Conservation (phyloP, 2,329 filamentous ascomycete genomes). For the Aspergillus fumigatus region DNA sequence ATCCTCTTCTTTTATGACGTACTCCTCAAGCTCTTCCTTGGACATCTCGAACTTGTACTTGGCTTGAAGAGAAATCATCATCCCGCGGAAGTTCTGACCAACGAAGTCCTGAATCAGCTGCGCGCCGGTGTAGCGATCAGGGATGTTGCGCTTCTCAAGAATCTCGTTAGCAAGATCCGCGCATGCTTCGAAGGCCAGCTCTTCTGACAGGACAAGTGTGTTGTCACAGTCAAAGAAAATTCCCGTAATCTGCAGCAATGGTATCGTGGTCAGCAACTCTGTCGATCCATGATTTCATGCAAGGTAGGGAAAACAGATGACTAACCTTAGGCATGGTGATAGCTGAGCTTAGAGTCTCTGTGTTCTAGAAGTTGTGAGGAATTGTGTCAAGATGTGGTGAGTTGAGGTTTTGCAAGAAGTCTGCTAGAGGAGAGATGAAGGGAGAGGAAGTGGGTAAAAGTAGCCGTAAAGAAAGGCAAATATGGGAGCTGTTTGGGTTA, state of each 20-base stretch:
- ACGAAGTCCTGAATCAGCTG: constrained; percentile 82
- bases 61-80: constrained; percentile 72
- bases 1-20: constrained; percentile 74
- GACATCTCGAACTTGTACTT: constrained; percentile 69
- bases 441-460: not conserved
- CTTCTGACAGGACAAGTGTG: constrained; percentile 88
- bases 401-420: not conserved
- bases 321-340: constrained; percentile 34
- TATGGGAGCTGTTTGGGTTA: not conserved
- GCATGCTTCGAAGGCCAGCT: constrained; percentile 86
- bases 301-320: constrained; percentile 1
- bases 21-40: constrained; percentile 64
- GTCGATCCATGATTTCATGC: constrained; percentile 2
- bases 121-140: constrained; percentile 69
- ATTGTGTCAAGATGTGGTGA: not conserved
- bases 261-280: constrained; percentile 11
- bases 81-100: constrained; percentile 90
- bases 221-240: constrained; percentile 76
- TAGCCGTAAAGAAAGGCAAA: not conserved
- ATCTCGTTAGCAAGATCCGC: constrained; percentile 86
- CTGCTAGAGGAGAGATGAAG: not conserved
- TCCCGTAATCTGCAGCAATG: constrained; percentile 55
- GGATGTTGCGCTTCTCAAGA: constrained; percentile 61
- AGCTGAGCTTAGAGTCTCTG: constrained; percentile 1
- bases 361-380: not conserved